Evolutionary conservation across 2,329 filamentous ascomycete species (phyloP).

Genomic region (Plectosphaerella cucumerina): DNA sequence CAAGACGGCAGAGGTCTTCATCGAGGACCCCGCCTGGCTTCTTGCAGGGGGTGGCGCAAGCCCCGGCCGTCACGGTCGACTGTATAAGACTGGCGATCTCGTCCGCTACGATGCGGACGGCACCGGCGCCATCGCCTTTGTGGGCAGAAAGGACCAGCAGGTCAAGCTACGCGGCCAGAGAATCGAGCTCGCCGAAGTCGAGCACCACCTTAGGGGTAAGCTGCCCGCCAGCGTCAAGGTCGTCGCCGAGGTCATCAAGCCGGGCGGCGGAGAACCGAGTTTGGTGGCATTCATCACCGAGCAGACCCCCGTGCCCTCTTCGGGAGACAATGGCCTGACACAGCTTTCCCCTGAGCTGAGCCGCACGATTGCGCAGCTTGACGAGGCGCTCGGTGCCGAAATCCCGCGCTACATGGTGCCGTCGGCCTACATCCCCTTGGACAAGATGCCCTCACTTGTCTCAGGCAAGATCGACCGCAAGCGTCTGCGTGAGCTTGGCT

Average conservation of each 20-base stretch:
- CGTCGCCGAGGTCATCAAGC: conserved; percentile 44
- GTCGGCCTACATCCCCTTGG: conserved; percentile 39
- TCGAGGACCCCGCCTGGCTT: conserved; percentile 51
- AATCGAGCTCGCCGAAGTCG: conserved; percentile 55
- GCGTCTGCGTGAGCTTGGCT: conserved; percentile 39
- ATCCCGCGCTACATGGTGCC: conserved; percentile 45
- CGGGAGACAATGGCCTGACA: conserved; percentile 16
- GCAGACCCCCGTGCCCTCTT: conserved; percentile 19
- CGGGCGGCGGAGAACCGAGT: conserved; percentile 36
- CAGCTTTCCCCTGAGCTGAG: conserved; percentile 27
- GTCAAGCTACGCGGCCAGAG: conserved; percentile 64
- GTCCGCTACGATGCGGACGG: conserved; percentile 50
- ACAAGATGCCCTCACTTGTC: conserved; percentile 40
- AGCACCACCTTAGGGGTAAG: conserved; percentile 41
- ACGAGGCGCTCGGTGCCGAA: conserved; percentile 24
- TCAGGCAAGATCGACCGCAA: conserved; percentile 48
- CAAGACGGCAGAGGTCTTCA: conserved; percentile 55
- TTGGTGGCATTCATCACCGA: conserved; percentile 42
- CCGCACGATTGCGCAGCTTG: conserved; percentile 23
- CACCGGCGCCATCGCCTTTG: conserved; percentile 49
- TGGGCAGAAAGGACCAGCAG: conserved; percentile 64
- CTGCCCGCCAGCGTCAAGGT: conserved; percentile 38
- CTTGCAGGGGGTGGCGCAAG: conserved; percentile 33
- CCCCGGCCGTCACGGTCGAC: conserved; percentile 33
- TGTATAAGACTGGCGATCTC: conserved; percentile 60